Conservation (phyloP, 1,284 basidiomycete species). For the Marasmius fiardii region DNA sequence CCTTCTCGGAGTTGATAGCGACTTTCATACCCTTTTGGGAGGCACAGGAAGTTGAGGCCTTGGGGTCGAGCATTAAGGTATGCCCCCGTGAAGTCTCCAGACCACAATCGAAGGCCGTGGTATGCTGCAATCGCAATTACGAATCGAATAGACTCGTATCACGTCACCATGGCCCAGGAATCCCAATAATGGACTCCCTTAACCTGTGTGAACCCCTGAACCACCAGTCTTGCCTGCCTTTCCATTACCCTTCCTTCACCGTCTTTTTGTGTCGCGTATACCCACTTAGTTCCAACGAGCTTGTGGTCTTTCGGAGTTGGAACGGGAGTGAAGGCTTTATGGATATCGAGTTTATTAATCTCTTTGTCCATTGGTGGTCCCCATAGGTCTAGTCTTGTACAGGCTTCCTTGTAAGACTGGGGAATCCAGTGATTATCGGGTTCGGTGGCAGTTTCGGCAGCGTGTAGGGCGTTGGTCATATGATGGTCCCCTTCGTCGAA, state of each 20-base stretch:
- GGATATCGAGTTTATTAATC: background rate
- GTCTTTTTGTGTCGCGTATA: background rate
- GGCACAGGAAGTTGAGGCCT: background rate
- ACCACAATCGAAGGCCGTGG: background rate
- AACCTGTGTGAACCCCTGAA: background rate
- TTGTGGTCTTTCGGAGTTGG: background rate
- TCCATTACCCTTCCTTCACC: background rate
- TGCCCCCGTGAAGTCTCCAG: background rate
- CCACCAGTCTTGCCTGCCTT: background rate
- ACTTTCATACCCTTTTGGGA: background rate
- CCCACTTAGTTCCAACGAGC: background rate
- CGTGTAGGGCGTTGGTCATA: no score
- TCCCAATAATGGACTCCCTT: background rate
- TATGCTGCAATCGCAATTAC: background rate
- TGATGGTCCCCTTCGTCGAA: no score
- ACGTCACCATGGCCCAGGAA: background rate
- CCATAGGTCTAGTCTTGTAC: background rate
- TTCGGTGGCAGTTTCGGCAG: no score
- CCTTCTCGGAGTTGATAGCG: background rate
- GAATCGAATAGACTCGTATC: background rate
- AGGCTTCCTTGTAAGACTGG: background rate
- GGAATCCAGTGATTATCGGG: background rate
- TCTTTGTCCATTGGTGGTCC: background rate
- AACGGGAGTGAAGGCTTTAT: background rate
- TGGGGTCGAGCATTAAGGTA: constrained; percentile 1